Base-by-base conservation (phyloP, 2,329 filamentous ascomycete species). In the Diaporthe vaccinii region DNA sequence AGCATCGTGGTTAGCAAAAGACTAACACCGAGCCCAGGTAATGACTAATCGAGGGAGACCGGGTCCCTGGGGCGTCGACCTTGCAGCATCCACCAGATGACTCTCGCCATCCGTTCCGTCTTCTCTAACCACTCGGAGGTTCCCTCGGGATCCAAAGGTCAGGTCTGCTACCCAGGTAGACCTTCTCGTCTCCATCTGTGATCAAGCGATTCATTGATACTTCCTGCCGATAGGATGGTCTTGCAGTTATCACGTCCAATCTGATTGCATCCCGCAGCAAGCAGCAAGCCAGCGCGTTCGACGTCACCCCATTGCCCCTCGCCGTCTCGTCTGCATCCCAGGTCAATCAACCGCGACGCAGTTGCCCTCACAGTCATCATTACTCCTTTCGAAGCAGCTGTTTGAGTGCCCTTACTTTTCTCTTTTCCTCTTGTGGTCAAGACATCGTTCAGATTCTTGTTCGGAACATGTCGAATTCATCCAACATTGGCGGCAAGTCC, bases 401-500 rank as follows among this genome's bases (percentile, higher is more conserved):
- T 41, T 22, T 44, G 39, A n/a, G 22, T 31, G 65, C 49, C 20
- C 25, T 55, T 14, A 3, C 7, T 17, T 51, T 72, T 22, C 28
- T 55, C 44, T 41, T 20, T 31, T 17, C 28, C 46, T 36, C 46
- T 10, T 25, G 20, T 65, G 31, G 34, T 44, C 36, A 49, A 36
- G 53, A 53, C 34, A 14, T n/a, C 3, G 34, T 20, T 44, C 74
- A 25, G 4, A 14, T 5, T 28, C 55, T n/a, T 58, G 61, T 62
- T 46, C 58, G 39, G 68, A 76, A 74, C 49, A 77, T 77, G 76
- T 79, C 82, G 79, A 82, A 82, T 72, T 80, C 84, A 73, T 82
- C 83, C 17, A 84, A 81, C 62, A 72, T 83, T 84, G 89, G 88
- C 83, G 75, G 75, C n/a, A 91, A 91, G 85, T 86, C 88, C 83